These are phyloP conservation scores for Chlorella vulgaris DNA, from an alignment of 139 green algal genomes.

Conservation along the genomic window DNA sequence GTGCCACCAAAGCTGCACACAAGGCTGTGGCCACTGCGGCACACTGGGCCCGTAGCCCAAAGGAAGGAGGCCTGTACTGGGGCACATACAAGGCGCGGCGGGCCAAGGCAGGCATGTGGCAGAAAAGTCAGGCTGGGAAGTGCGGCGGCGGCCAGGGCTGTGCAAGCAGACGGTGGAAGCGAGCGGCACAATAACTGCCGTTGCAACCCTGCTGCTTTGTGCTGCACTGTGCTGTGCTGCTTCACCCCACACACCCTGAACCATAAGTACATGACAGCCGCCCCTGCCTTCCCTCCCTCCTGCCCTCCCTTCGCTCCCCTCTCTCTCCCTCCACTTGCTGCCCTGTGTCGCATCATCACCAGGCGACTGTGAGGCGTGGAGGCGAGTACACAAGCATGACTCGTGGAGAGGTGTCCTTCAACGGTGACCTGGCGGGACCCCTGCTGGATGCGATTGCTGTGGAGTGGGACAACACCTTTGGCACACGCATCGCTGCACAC, in stretches of 20 bases:
- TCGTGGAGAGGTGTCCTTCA: slow-evolving; percentile 7
- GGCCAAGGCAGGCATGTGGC: not conserved
- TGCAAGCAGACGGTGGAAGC: too few relatives aligned
- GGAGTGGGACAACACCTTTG: slow-evolving; percentile 25
- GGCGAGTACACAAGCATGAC: slow-evolving; percentile 10
- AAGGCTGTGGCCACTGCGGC: not conserved
- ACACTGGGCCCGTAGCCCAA: not conserved
- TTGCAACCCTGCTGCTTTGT: too few relatives aligned
- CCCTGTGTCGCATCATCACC: not conserved
- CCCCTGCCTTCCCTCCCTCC: not conserved
- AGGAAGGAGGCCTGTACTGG: not conserved
- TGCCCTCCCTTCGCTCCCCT: not conserved
- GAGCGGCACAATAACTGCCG: too few relatives aligned
- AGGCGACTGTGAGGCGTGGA: not conserved
- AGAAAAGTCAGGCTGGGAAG: not conserved
- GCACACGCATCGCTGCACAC: not conserved
- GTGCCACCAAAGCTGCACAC: not conserved
- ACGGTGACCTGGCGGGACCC: slow-evolving; percentile 14
- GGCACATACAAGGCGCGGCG: not conserved
- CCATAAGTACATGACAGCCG: not conserved
- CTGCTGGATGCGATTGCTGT: slow-evolving; percentile 12
- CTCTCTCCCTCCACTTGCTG: not conserved
- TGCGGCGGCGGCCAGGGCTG: too few relatives aligned
- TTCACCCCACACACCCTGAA: not conserved
- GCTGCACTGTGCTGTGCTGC: not conserved